A percentile compares a stretch with the other conserved stretches of the same genome.
Evolutionary conservation across 2,329 filamentous ascomycete species (phyloP).

Genomic region (Pestalotiopsis sp.): DNA sequence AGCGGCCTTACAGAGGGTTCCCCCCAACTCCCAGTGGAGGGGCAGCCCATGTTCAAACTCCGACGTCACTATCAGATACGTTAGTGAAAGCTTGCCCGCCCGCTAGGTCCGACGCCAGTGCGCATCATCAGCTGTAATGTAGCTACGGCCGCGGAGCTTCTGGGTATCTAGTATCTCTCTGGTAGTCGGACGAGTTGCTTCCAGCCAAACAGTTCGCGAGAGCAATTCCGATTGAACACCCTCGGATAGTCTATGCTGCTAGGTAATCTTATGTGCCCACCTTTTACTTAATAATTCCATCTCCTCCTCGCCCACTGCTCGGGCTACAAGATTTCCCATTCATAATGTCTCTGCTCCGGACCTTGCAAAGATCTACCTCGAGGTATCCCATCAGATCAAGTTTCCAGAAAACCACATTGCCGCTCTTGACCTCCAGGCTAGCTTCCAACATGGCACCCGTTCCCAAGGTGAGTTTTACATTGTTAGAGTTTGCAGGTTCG

Average conservation of each 20-base stretch:
- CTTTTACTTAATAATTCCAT: constrained; percentile 8
- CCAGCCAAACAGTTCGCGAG: neutral
- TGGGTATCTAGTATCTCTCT: no score
- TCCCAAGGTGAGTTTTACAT: constrained; percentile 15
- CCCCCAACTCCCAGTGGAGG: neutral
- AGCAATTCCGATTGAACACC: neutral
- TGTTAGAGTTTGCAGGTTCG: neutral
- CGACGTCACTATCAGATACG: neutral
- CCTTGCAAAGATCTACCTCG: constrained; percentile 27
- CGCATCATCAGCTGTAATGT: neutral
- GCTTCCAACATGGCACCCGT: constrained; percentile 31
- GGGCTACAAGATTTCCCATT: neutral
- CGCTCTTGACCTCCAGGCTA: constrained; percentile 29
- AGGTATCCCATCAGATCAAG: constrained; percentile 26
- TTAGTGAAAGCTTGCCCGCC: neutral
- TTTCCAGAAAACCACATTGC: constrained; percentile 32
- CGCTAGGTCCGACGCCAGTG: neutral
- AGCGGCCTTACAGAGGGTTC: neutral
- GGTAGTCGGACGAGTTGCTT: neutral
- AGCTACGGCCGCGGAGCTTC: neutral
- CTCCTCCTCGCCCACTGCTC: neutral
- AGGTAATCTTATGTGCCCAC: constrained; percentile 4
- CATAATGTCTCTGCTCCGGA: constrained; percentile 30
- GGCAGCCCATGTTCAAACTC: neutral
- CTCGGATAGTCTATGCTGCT: neutral